These are phyloP conservation scores for Mortierella sp. DNA, from an alignment of 371 early-diverging fungal genomes.

Conservation along the genomic window DNA sequence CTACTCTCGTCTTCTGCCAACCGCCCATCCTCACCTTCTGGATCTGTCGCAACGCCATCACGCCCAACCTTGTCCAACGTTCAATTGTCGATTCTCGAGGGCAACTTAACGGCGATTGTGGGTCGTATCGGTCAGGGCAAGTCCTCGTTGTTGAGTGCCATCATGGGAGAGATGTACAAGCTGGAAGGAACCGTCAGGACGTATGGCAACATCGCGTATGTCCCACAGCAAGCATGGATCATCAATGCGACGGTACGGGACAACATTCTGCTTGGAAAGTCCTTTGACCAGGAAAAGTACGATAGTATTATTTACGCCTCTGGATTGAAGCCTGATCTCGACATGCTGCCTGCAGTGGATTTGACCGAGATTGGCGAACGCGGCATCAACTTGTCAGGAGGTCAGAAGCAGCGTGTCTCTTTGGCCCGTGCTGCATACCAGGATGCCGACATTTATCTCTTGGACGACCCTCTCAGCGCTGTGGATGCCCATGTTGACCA, in stretches of 20 bases:
- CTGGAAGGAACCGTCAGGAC: constrained; percentile 63
- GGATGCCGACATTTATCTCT: constrained; percentile 77
- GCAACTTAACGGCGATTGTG: constrained; percentile 67
- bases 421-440: constrained; percentile 76
- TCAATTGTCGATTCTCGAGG: constrained; percentile 59
- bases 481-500: constrained; percentile 85
- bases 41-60: background rate
- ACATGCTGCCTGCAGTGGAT: constrained; percentile 75
- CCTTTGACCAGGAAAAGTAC: constrained; percentile 71
- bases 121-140: constrained; percentile 82
- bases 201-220: constrained; percentile 76
- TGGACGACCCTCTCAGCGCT: constrained; percentile 81
- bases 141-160: constrained; percentile 69
- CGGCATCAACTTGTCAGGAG: constrained; percentile 73
- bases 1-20: constrained; percentile 8
- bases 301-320: constrained; percentile 63
- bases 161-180: constrained; percentile 81
- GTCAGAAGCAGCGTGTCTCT: constrained; percentile 74
- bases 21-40: background rate
- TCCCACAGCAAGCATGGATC: constrained; percentile 84
- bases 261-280: constrained; percentile 81
- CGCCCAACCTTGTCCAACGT: constrained; percentile 56
- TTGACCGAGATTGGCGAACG: constrained; percentile 83
- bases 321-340: constrained; percentile 72
- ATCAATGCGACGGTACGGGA: constrained; percentile 78